Percentiles rank a stretch among this genome's conserved stretches.
These are phyloP conservation scores for Solanum piurae DNA, from an alignment of 257 asterid genomes.

Conservation along the genomic window DNA sequence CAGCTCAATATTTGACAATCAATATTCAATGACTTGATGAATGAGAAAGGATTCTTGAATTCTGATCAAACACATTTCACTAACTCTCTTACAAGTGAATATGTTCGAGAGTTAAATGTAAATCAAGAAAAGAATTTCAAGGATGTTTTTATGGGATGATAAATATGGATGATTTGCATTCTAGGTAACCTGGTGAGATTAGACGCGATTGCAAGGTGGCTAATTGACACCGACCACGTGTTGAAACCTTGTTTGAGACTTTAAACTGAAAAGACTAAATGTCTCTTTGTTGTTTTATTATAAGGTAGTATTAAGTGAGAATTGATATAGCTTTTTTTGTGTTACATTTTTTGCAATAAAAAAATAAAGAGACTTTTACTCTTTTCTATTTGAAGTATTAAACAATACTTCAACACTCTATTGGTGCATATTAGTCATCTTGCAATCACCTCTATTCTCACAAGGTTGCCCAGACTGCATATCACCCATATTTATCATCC, in stretches of 20 bases:
- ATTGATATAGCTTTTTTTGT: too few species aligned
- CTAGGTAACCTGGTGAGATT: slow-evolving; percentile 1
- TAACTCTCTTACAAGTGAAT: slow-evolving; percentile 27
- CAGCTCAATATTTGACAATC: too few species aligned
- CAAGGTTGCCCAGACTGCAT: too few species aligned
- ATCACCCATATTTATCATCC: too few species aligned
- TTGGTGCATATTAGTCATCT: too few species aligned
- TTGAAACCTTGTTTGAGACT: background rate
- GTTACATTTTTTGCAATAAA: too few species aligned
- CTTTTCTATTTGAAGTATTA: too few species aligned
- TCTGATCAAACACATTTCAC: slow-evolving; percentile 62
- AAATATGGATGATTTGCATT: slow-evolving; percentile 63
- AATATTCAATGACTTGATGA: too few species aligned
- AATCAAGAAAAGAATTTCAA: slow-evolving; percentile 21
- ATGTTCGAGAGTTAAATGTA: slow-evolving; percentile 34
- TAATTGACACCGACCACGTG: slow-evolving; percentile 5
- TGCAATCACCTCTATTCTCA: too few species aligned
- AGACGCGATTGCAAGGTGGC: slow-evolving; percentile 42
- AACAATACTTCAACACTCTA: too few species aligned
- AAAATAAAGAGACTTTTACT: too few species aligned
- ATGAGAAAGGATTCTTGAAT: slow-evolving; percentile 12
- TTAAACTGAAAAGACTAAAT: background rate
- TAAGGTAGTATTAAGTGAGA: background rate
- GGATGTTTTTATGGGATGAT: slow-evolving; percentile 51
- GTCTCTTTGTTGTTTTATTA: background rate